Conservation (phyloP, 2,329 filamentous ascomycete species). For the Mariannaea elegans region DNA sequence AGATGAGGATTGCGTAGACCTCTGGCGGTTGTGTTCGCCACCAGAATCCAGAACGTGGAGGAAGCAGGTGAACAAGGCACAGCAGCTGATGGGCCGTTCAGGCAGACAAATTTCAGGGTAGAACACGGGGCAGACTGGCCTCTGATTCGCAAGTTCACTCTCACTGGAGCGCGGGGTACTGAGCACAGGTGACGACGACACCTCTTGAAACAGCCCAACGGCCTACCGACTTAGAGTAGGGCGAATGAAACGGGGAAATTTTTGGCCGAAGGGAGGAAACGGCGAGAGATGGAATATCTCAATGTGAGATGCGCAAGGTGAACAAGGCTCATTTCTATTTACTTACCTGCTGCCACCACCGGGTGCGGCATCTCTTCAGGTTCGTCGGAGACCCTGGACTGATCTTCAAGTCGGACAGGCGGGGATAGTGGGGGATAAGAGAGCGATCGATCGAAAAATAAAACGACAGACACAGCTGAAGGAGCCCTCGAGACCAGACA, state of each 20-base stretch:
- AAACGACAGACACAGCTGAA: background rate
- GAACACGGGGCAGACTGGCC: constrained; percentile 13
- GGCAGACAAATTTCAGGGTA: constrained; percentile 17
- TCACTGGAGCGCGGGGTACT: constrained; percentile 34
- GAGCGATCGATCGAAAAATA: background rate
- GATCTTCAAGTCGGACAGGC: background rate
- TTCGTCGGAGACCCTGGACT: background rate
- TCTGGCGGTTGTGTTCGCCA: constrained; percentile 17
- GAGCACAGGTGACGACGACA: background rate
- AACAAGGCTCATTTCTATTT: too few species aligned
- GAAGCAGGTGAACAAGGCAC: constrained; percentile 30
- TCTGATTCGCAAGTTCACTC: constrained; percentile 34
- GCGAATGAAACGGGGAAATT: background rate
- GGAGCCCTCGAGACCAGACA: background rate
- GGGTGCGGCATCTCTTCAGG: constrained; percentile 6
- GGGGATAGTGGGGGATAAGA: background rate
- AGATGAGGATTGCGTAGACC: constrained; percentile 20
- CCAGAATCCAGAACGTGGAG: constrained; percentile 11
- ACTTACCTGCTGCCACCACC: constrained; percentile 12
- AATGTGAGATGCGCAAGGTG: too few species aligned
- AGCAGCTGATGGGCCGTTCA: constrained; percentile 1
- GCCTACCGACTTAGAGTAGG: background rate
- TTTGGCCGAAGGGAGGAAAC: too few species aligned
- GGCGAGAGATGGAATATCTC: too few species aligned
- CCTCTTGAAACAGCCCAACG: background rate